phyloP scores from a whole-genome alignment of 2,329 filamentous ascomycete genomes.

The Rhynchosporium secalis region DNA sequence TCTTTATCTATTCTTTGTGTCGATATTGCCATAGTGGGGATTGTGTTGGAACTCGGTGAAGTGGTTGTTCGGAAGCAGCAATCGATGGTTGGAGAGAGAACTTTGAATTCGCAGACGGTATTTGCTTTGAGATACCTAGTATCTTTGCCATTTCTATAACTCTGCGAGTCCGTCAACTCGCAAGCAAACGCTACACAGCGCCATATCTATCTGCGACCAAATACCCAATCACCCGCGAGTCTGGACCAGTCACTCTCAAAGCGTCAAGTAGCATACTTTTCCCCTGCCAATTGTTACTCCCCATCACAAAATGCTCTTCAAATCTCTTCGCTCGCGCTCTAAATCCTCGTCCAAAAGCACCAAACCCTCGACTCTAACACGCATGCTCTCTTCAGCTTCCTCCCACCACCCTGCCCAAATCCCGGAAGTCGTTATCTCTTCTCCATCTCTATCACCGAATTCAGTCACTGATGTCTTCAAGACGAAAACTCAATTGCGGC shows the following conservation, averaged over 20 bases:
- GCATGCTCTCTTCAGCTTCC: slow-evolving; percentile 22
- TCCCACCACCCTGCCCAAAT: slow-evolving; percentile 18
- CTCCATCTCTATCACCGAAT: slow-evolving; percentile 3
- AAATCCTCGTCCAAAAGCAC: slow-evolving; percentile 30
- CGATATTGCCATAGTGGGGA: background rate
- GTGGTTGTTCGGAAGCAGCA: background rate
- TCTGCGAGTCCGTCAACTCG: background rate
- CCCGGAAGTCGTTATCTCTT: slow-evolving; percentile 16
- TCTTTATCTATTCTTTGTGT: background rate
- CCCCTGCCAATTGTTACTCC: background rate
- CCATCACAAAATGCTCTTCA: slow-evolving; percentile 30
- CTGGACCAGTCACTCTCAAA: background rate
- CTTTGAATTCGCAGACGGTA: background rate
- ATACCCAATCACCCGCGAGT: background rate
- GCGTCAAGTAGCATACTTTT: slow-evolving; percentile 8
- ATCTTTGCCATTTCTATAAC: background rate
- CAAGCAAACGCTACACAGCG: background rate
- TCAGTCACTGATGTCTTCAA: background rate
- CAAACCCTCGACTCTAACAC: slow-evolving; percentile 20
- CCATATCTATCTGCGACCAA: background rate
- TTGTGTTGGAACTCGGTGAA: background rate
- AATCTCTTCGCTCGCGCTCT: slow-evolving; percentile 26
- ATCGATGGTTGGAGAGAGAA: background rate
- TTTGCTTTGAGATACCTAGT: background rate
- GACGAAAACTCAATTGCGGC: background rate